A percentile compares a stretch with the other conserved stretches of the same genome.
Evolutionary conservation across 345 rosid genomes (phyloP).

Genomic region (Clausena lansium): DNA sequence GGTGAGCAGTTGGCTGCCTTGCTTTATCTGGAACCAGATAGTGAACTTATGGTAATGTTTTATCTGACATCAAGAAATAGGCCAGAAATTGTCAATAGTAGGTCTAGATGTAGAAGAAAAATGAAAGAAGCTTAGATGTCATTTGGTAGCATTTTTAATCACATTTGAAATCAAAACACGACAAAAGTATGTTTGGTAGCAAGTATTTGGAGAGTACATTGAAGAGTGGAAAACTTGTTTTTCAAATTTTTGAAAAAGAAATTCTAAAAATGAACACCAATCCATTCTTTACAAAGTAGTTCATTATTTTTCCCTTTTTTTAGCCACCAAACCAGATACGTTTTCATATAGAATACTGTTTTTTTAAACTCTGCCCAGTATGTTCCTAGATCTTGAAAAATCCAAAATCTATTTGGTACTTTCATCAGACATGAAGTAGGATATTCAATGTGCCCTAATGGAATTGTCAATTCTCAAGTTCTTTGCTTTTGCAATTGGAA

Average conservation of each 20-base stretch:
- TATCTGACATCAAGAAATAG: slow-evolving; percentile 3
- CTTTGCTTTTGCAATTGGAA: background rate
- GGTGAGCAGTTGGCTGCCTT: slow-evolving; percentile 95
- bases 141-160: background rate
- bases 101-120: background rate
- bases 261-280: background rate
- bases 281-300: background rate
- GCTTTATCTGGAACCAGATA: slow-evolving; percentile 95
- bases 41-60: slow-evolving; percentile 91
- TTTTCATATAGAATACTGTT: no score
- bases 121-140: background rate
- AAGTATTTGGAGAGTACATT: background rate
- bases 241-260: background rate
- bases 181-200: background rate
- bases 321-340: background rate
- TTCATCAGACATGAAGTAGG: background rate
- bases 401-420: background rate
- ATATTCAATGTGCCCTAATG: background rate
- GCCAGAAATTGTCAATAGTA: slow-evolving; percentile 1
- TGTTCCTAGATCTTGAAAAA: background rate
- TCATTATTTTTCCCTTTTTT: background rate
- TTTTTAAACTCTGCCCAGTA: background rate
- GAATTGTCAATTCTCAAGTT: background rate
- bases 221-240: background rate
- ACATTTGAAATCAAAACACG: background rate